Conservation (phyloP, 257 asterid genomes). For the Primulina eburnea region DNA sequence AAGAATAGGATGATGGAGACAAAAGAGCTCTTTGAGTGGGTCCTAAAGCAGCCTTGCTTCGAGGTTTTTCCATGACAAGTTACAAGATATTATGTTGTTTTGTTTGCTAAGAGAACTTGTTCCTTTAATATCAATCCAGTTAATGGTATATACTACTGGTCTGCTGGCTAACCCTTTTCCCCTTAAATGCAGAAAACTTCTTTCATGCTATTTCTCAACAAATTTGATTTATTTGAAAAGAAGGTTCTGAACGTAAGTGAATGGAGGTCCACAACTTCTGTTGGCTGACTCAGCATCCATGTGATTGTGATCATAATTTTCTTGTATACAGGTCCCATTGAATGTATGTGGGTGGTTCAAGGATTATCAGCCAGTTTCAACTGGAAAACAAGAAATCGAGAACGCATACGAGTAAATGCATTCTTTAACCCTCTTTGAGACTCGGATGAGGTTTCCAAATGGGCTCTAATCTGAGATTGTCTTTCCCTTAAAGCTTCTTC, state of each 20-base stretch:
- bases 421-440: conserved; percentile 16
- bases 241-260: conserved; percentile 80
- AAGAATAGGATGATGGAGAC: conserved; percentile 94
- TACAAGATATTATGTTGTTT: conserved; percentile 18
- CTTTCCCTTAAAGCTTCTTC: background rate
- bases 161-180: background rate
- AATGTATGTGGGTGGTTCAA: conserved; percentile 86
- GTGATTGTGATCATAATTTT: conserved; percentile 27
- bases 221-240: conserved; percentile 94
- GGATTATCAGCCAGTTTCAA: conserved; percentile 90
- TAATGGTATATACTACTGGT: background rate
- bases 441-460: background rate
- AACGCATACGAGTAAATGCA: conserved; percentile 93
- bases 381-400: conserved; percentile 95
- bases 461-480: background rate
- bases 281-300: conserved; percentile 15
- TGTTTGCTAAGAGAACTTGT: background rate
- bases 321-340: conserved; percentile 73
- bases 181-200: conserved; percentile 84
- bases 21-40: conserved; percentile 96
- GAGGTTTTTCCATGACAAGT: conserved; percentile 52
- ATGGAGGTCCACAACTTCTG: conserved; percentile 15
- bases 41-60: conserved; percentile 93
- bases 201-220: conserved; percentile 95
- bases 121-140: background rate